A percentile compares a stretch with the other conserved stretches of the same genome.
phyloP scores from a whole-genome alignment of 2,329 filamentous ascomycete species.

The Paraphaeosphaeria minitans region DNA sequence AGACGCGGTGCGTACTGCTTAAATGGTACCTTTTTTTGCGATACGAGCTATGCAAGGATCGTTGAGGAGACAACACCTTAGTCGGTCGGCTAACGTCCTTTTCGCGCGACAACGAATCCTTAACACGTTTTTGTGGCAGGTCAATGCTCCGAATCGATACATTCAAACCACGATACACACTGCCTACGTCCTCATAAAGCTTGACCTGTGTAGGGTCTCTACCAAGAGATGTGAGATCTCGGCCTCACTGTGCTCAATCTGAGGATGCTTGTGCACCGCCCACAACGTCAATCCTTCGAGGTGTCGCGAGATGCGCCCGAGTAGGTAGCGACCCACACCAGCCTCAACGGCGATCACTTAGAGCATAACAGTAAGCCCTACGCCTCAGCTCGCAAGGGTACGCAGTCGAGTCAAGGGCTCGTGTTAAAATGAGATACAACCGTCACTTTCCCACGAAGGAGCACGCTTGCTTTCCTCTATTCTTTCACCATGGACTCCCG shows the following conservation, averaged over 20 bases:
- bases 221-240: neutral
- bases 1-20: neutral
- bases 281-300: neutral
- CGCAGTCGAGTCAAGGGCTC: slow-evolving; percentile 2
- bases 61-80: neutral
- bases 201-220: neutral
- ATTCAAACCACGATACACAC: neutral
- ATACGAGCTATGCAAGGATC: neutral
- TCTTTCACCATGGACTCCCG: slow-evolving; percentile 1
- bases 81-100: neutral
- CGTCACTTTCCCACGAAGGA: slow-evolving; percentile 2
- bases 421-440: slow-evolving; percentile 1
- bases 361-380: slow-evolving; percentile 4
- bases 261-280: neutral
- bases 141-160: neutral
- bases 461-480: neutral
- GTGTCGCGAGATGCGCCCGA: neutral
- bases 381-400: slow-evolving; percentile 10
- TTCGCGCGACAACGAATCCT: slow-evolving; percentile 4
- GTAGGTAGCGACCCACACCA: slow-evolving; percentile 6
- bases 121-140: neutral
- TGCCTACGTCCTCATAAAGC: neutral
- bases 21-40: neutral
- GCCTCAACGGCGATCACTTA: slow-evolving; percentile 9
- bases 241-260: neutral